Percentiles rank a stretch among this genome's conserved stretches.
These are phyloP conservation scores for Oehlia diaphana DNA, from an alignment of 192 early-diverging fungal genomes.

Conservation along the genomic window DNA sequence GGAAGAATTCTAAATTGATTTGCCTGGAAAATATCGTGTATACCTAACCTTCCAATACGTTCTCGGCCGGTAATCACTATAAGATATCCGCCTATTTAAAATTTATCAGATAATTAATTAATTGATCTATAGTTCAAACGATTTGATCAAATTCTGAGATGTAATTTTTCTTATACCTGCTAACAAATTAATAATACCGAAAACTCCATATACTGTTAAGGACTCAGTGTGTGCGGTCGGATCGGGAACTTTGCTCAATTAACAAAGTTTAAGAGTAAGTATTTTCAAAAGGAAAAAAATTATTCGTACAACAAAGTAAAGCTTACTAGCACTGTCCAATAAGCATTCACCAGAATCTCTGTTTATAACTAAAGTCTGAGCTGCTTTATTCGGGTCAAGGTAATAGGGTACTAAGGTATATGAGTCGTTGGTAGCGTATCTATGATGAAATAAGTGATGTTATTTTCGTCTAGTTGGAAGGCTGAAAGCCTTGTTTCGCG, in stretches of 20 bases:
- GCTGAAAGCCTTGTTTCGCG: background rate
- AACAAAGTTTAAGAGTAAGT: background rate
- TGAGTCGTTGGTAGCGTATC: conserved; percentile 56
- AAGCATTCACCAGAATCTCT: conserved; percentile 47
- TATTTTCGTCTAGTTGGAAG: too few relatives aligned
- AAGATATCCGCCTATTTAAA: conserved; percentile 66
- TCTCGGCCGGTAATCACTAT: conserved; percentile 70
- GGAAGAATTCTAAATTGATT: conserved; percentile 59
- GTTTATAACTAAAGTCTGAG: conserved; percentile 62
- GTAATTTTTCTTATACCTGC: conserved; percentile 47
- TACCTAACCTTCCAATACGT: conserved; percentile 57
- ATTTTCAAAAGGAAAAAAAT: background rate
- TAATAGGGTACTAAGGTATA: conserved; percentile 60
- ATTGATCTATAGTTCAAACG: background rate
- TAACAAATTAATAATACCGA: conserved; percentile 70
- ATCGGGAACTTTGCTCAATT: conserved; percentile 35
- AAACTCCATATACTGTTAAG: conserved; percentile 63
- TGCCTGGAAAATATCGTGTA: conserved; percentile 66
- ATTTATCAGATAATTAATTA: background rate
- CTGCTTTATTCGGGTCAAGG: conserved; percentile 44
- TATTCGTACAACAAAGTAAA: background rate
- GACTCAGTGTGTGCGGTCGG: conserved; percentile 54
- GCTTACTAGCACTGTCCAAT: conserved; percentile 52
- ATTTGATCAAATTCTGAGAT: background rate
- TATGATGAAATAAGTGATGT: conserved; percentile 4